Percentiles rank a stretch among this genome's conserved stretches.
Evolutionary conservation across 192 early-diverging fungal genomes (phyloP).

Genomic region (Podila verticillata): DNA sequence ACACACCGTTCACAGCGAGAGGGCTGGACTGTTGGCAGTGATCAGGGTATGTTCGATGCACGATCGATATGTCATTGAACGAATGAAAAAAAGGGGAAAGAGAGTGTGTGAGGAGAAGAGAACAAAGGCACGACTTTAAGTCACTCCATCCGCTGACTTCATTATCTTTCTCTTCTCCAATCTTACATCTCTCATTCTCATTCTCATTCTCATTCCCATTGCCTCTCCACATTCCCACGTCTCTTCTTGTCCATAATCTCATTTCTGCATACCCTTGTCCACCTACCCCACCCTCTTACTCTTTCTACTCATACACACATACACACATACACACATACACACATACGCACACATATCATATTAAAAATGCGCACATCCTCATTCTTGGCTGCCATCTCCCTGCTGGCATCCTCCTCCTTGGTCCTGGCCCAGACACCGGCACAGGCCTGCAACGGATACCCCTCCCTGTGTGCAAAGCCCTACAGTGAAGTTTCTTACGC

Average conservation of each 20-base stretch:
- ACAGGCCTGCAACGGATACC: slow-evolving; percentile 72
- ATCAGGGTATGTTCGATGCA: no score
- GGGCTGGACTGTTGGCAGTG: no score
- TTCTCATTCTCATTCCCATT: neutral
- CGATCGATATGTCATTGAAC: no score
- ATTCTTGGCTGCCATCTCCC: slow-evolving; percentile 15
- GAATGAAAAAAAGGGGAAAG: no score
- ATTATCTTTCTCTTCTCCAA: neutral
- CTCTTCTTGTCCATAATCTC: neutral
- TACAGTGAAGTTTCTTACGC: slow-evolving; percentile 72
- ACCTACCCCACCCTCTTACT: neutral
- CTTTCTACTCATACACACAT: neutral
- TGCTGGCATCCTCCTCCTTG: slow-evolving; percentile 12
- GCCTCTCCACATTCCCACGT: neutral
- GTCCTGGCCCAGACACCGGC: slow-evolving; percentile 11
- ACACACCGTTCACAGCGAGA: no score
- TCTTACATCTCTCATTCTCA: neutral
- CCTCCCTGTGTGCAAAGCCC: slow-evolving; percentile 68
- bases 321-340: neutral
- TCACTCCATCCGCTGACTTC: neutral
- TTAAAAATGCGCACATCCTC: slow-evolving; percentile 31
- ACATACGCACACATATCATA: neutral
- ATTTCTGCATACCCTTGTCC: neutral
- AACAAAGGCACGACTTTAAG: no score
- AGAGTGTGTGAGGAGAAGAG: no score